Evolutionary conservation across 1,284 basidiomycete genomes (phyloP), one percentile per base, ranked within the genome.

Genomic region (Rhodofomes roseus): DNA sequence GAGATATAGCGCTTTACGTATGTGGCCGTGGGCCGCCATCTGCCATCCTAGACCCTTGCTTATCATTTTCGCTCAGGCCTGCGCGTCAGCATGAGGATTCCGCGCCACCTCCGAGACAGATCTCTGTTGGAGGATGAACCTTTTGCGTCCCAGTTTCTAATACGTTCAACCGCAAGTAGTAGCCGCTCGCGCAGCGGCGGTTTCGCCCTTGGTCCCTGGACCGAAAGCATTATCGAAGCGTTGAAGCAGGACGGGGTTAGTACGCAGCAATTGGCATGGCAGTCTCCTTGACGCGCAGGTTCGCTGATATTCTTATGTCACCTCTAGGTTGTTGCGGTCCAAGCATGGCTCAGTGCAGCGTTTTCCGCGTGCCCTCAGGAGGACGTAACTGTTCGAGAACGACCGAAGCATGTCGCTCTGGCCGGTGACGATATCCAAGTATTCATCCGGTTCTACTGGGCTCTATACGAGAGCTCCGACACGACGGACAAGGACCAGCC

Each of bases 401-500:
- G 31, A 54, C 40, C 54, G 0, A 55, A 48, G 36, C 37, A 27
- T 44, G n/a, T 27, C 16, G 11, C 23, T 46, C n/a, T 25, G 1
- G 23, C 29, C 27, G 54, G 29, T 23, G 36, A 46, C 31, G 54
- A 18, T 43, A 58, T 12, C 41, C 60, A 64, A 4, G 25, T 71
- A 4, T 73, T 73, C 60, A 60, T 70, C 48, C 58, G 60, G 25
- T 71, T 70, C 59, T 71, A 69, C 59, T 75, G 71, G 68, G 43
- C 57, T 18, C 57, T 69, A 11, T 63, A 23, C 31, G 12, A 46
- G 23, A 20, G 14, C 18, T 7, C n/a, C 1, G 37, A 20, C 14
- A 18, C 4, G 31, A 8, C 22, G 11, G 39, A 16, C 20, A 39
- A 43, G 11, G 40, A 51, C 2, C 55, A 54, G 4, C 7, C 23